These are phyloP conservation scores for Monosporozyma yasuniensis DNA, from an alignment of 805 yeast genomes.

Conservation along the genomic window DNA sequence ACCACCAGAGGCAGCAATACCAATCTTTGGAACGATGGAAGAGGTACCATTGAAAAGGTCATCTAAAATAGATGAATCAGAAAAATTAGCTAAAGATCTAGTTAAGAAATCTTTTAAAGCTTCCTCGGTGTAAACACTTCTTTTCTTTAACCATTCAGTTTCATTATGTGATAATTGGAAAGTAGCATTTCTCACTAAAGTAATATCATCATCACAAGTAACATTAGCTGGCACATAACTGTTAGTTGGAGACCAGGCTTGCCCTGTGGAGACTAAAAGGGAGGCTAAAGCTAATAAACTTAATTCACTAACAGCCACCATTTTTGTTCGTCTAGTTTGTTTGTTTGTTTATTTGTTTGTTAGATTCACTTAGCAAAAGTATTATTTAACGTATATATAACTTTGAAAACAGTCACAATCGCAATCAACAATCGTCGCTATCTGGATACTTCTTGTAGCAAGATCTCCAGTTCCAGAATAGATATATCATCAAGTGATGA, in stretches of 20 bases:
- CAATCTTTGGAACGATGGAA: conserved; percentile 38
- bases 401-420: neutral
- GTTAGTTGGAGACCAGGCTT: conserved; percentile 35
- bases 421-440: too few species aligned
- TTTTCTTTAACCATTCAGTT: conserved; percentile 39
- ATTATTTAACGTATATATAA: neutral
- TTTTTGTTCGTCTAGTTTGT: neutral
- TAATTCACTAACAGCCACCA: conserved; percentile 3
- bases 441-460: too few species aligned
- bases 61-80: conserved; percentile 12
- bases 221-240: conserved; percentile 53
- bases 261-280: conserved; percentile 5
- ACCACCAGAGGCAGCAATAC: conserved; percentile 70
- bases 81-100: conserved; percentile 29
- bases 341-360: neutral
- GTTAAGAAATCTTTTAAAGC: conserved; percentile 39
- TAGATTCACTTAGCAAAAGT: neutral
- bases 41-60: conserved; percentile 16
- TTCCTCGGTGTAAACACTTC: conserved; percentile 38
- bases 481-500: neutral
- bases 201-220: conserved; percentile 38
- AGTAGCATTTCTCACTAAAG: conserved; percentile 39
- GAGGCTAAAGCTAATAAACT: conserved; percentile 2
- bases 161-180: conserved; percentile 37
- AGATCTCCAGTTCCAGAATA: too few species aligned